Evolutionary conservation across 148 eudicot species (phyloP).

Genomic region (Cornus florida): DNA sequence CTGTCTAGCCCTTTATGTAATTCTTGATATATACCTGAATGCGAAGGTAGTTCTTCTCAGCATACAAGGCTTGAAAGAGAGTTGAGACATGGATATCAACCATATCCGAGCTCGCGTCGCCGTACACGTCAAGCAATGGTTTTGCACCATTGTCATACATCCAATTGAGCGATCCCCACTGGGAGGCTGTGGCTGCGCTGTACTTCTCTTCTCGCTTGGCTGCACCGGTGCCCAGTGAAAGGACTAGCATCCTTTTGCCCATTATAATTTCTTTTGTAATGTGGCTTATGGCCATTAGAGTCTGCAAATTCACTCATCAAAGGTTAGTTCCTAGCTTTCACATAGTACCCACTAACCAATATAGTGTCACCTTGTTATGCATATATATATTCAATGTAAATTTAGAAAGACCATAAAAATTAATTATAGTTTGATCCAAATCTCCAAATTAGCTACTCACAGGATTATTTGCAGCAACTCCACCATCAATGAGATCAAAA

Average conservation of each 20-base stretch:
- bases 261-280: neutral
- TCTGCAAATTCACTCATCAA: neutral
- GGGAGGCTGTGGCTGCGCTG: neutral
- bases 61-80: neutral
- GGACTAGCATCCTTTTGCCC: neutral
- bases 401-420: no score
- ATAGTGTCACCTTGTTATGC: no score
- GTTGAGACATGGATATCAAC: neutral
- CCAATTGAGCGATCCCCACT: neutral
- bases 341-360: no score
- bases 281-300: neutral
- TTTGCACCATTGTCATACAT: neutral
- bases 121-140: neutral
- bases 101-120: neutral
- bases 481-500: conserved; percentile 53
- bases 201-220: neutral
- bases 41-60: neutral
- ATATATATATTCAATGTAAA: no score
- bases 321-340: neutral
- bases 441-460: conserved; percentile 16
- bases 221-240: neutral
- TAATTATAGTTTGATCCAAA: no score
- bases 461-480: conserved; percentile 52
- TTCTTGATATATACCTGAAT: neutral
- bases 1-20: no score